These are phyloP conservation scores for Leccinum longicurvipes DNA, from an alignment of 768 basidiomycete species.

Conservation along the genomic window DNA sequence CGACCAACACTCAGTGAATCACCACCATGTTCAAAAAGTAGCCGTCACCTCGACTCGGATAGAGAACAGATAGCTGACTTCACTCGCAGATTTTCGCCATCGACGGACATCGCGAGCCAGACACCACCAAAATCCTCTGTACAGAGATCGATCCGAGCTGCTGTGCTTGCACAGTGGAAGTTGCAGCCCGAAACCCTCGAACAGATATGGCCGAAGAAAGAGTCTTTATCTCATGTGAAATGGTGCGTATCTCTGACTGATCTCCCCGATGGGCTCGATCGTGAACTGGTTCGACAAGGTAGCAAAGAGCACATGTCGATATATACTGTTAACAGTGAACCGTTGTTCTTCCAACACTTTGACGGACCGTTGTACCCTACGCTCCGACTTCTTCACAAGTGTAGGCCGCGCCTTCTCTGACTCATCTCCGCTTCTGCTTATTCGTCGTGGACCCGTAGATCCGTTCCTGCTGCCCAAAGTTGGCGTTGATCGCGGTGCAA, in stretches of 20 bases:
- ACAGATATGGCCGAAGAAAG: constrained; percentile 98
- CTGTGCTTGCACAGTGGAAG: constrained; percentile 79
- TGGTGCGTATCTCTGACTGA: constrained; percentile 46
- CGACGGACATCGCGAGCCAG: constrained; percentile 83
- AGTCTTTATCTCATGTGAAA: constrained; percentile 87
- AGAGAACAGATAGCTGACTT: constrained; percentile 7
- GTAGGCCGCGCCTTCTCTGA: constrained; percentile 42
- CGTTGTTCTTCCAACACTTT: constrained; percentile 93
- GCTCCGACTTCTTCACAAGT: constrained; percentile 86
- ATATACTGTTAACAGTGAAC: constrained; percentile 83
- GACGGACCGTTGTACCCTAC: constrained; percentile 93
- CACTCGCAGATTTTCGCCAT: constrained; percentile 56
- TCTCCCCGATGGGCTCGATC: constrained; percentile 7
- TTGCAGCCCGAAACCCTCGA: constrained; percentile 80
- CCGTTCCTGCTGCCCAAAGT: constrained; percentile 88
- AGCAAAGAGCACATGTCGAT: constrained; percentile 96
- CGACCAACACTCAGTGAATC: constrained; percentile 4
- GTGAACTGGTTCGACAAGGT: constrained; percentile 26
- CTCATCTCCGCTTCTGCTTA: neutral
- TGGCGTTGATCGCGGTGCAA: constrained; percentile 92
- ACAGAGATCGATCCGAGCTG: constrained; percentile 82
- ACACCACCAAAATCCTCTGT: constrained; percentile 92
- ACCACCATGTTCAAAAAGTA: constrained; percentile 77
- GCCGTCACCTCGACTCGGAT: constrained; percentile 2
- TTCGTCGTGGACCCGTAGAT: constrained; percentile 48